Conservation (phyloP, 2,329 filamentous ascomycete species). For the Venturia carpophila region DNA sequence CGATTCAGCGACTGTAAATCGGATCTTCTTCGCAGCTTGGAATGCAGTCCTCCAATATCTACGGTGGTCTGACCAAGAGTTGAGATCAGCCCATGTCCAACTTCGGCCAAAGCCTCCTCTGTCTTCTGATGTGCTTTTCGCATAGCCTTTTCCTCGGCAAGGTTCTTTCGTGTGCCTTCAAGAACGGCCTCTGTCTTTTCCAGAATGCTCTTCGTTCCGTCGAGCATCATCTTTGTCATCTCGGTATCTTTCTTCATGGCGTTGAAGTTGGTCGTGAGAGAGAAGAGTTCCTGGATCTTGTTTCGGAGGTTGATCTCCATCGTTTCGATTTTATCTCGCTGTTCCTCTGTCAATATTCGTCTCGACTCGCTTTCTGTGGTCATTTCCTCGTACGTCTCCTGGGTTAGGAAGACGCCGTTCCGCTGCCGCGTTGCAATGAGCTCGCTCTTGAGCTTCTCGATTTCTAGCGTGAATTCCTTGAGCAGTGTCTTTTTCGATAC, state of each 20-base stretch:
- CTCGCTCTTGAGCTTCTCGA: slow-evolving; percentile 90
- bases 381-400: slow-evolving; percentile 84
- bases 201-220: slow-evolving; percentile 71
- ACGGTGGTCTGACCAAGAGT: slow-evolving; percentile 70
- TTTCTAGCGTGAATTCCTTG: slow-evolving; percentile 82
- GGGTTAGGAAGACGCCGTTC: slow-evolving; percentile 89
- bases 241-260: slow-evolving; percentile 86
- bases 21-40: slow-evolving; percentile 78
- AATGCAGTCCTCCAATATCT: slow-evolving; percentile 74
- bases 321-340: slow-evolving; percentile 82
- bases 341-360: slow-evolving; percentile 84
- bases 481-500: slow-evolving; percentile 90
- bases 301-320: slow-evolving; percentile 85
- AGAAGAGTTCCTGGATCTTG: slow-evolving; percentile 88
- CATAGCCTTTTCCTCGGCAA: slow-evolving; percentile 72
- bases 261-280: slow-evolving; percentile 79
- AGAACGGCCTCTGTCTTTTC: slow-evolving; percentile 84
- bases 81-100: slow-evolving; percentile 68
- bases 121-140: slow-evolving; percentile 81
- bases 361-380: slow-evolving; percentile 87
- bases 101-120: slow-evolving; percentile 63
- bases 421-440: slow-evolving; percentile 86
- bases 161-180: slow-evolving; percentile 62
- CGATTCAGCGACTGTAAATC: slow-evolving; percentile 76
- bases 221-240: slow-evolving; percentile 59